Conservation (phyloP, 2,329 filamentous ascomycete genomes). For the Lachnum nothofagi region DNA sequence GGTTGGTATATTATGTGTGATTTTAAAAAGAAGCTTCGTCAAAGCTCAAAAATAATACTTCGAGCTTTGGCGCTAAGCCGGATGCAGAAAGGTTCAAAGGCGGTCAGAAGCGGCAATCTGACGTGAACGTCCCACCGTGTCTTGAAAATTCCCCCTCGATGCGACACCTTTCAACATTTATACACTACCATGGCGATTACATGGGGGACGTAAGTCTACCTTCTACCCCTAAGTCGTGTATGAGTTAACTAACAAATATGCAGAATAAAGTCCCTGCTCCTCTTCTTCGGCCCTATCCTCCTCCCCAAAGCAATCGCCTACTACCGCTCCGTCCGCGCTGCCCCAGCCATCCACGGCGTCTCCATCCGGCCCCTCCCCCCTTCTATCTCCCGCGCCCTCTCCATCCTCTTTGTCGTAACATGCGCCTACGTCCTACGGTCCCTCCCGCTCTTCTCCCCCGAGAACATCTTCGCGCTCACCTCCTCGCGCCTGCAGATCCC, state of each 20-base stretch:
- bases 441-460: slow-evolving; percentile 62
- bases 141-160: neutral
- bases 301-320: slow-evolving; percentile 60
- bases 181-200: slow-evolving; percentile 37
- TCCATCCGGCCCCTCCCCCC: slow-evolving; percentile 52
- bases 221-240: neutral
- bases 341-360: slow-evolving; percentile 41
- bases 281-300: slow-evolving; percentile 64
- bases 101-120: neutral
- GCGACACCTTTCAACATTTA: neutral
- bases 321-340: slow-evolving; percentile 52
- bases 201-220: slow-evolving; percentile 45
- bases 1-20: too few relatives aligned
- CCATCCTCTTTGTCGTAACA: slow-evolving; percentile 49
- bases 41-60: too few relatives aligned
- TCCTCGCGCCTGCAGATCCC: slow-evolving; percentile 78
- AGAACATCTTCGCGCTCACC: slow-evolving; percentile 77
- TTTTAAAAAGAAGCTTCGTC: too few relatives aligned
- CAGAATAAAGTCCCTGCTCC: slow-evolving; percentile 41
- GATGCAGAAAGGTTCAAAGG: neutral
- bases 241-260: slow-evolving; percentile 10
- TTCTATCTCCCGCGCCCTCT: slow-evolving; percentile 51
- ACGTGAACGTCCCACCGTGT: neutral
- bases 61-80: neutral
- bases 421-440: slow-evolving; percentile 57